Evolutionary conservation across 495 filamentous ascomycete species (phyloP).

Genomic region (Bacidia gigantensis): DNA sequence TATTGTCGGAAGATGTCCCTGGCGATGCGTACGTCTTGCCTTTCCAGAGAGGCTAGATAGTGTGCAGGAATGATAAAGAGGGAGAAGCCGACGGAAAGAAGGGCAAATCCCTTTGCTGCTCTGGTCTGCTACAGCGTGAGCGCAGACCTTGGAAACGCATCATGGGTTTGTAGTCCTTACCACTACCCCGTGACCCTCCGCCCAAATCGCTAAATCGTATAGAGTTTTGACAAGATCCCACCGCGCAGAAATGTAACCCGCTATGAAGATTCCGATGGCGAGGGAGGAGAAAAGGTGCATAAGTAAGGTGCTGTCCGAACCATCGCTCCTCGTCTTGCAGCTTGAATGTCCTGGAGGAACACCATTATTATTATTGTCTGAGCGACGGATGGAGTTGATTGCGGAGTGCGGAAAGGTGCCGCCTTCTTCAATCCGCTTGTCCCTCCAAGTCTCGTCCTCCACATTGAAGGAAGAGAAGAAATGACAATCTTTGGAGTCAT

Average conservation of each 20-base stretch:
- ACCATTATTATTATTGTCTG: too few relatives aligned
- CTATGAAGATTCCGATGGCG: slow-evolving; percentile 93
- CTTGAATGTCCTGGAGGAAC: not conserved
- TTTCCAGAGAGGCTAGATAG: slow-evolving; percentile 55
- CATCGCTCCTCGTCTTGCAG: not conserved
- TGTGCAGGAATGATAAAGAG: slow-evolving; percentile 61
- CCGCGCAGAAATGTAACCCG: slow-evolving; percentile 96
- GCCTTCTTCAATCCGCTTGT: slow-evolving; percentile 2
- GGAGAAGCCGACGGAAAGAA: slow-evolving; percentile 65
- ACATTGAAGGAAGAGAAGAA: too few relatives aligned
- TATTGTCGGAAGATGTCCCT: slow-evolving; percentile 3
- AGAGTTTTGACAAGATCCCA: slow-evolving; percentile 94
- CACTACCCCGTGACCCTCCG: slow-evolving; percentile 96
- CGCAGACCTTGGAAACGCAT: too few relatives aligned
- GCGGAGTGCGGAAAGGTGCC: slow-evolving; percentile 5
- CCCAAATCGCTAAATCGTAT: slow-evolving; percentile 91
- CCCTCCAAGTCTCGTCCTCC: not conserved
- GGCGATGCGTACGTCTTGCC: slow-evolving; percentile 38
- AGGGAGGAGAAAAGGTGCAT: slow-evolving; percentile 96
- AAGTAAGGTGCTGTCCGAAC: slow-evolving; percentile 29
- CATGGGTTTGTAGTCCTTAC: slow-evolving; percentile 47
- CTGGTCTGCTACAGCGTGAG: slow-evolving; percentile 36
- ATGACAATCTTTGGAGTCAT: too few relatives aligned
- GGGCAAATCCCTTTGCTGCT: slow-evolving; percentile 57
- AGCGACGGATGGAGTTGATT: not conserved